phyloP scores from a whole-genome alignment of 768 basidiomycete genomes.

The Russula griseocarnosa region DNA sequence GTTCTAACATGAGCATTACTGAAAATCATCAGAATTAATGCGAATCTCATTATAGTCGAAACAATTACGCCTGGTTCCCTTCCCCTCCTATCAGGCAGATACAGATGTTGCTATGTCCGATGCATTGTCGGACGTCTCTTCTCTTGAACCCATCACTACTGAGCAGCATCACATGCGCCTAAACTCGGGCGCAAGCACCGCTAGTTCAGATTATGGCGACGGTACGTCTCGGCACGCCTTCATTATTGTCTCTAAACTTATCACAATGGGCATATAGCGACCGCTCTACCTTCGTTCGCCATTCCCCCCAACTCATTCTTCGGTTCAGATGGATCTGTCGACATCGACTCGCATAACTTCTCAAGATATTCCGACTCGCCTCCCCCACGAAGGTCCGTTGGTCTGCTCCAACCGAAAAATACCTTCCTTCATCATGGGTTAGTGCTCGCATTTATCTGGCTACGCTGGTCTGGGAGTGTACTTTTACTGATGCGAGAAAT shows the following conservation, averaged over 20 bases:
- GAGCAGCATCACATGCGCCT: conserved; percentile 57
- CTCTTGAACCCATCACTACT: conserved; percentile 51
- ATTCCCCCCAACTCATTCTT: conserved; percentile 39
- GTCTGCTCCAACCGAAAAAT: conserved; percentile 62
- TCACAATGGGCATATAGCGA: conserved; percentile 34
- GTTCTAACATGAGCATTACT: conserved; percentile 20
- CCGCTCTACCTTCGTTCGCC: conserved; percentile 60
- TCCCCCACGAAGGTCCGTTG: conserved; percentile 45
- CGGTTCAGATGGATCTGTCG: conserved; percentile 38
- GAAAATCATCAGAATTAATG: conserved; percentile 22
- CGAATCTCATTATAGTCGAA: conserved; percentile 41
- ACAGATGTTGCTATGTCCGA: conserved; percentile 68
- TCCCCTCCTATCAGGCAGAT: conserved; percentile 56
- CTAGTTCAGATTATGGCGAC: conserved; percentile 43
- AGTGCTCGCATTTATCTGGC: conserved; percentile 29
- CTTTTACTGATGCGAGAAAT: conserved; percentile 22
- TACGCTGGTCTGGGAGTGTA: not conserved
- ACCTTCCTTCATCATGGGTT: conserved; percentile 71
- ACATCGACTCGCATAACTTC: conserved; percentile 42
- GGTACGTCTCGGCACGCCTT: conserved; percentile 25
- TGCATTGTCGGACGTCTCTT: conserved; percentile 40
- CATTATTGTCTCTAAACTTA: conserved; percentile 30
- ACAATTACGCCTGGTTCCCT: conserved; percentile 71
- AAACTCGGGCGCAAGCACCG: conserved; percentile 58
- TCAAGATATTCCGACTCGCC: conserved; percentile 35